Conservation (phyloP, 2,329 filamentous ascomycete species). For the Hysterium pulicare region DNA sequence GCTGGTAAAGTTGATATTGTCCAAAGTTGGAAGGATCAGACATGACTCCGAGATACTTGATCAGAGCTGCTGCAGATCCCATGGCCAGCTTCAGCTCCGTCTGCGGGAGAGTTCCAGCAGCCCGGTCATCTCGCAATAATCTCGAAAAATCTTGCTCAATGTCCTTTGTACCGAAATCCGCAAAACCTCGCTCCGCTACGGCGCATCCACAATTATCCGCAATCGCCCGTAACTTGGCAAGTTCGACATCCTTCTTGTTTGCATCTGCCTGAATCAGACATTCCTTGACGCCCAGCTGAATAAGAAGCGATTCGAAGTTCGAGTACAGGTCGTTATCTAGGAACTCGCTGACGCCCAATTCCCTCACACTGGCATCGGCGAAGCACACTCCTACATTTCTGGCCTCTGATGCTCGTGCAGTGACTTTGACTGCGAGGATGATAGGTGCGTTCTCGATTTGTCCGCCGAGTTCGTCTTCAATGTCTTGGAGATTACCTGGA, state of each 20-base stretch:
- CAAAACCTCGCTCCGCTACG: slow-evolving; percentile 71
- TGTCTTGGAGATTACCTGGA: slow-evolving; percentile 91
- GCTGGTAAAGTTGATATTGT: slow-evolving; percentile 95
- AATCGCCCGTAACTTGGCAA: slow-evolving; percentile 82
- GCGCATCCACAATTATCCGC: slow-evolving; percentile 91
- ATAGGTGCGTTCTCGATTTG: slow-evolving; percentile 88
- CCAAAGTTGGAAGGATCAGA: slow-evolving; percentile 94
- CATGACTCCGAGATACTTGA: slow-evolving; percentile 89
- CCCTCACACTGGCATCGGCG: slow-evolving; percentile 91
- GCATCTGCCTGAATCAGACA: slow-evolving; percentile 81
- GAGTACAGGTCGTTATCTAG: slow-evolving; percentile 98
- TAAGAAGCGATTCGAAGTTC: slow-evolving; percentile 93
- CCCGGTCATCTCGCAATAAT: slow-evolving; percentile 80
- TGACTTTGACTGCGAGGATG: slow-evolving; percentile 91
- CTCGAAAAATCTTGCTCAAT: slow-evolving; percentile 93
- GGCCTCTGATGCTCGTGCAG: slow-evolving; percentile 79
- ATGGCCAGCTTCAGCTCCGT: slow-evolving; percentile 94
- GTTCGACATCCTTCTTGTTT: slow-evolving; percentile 78
- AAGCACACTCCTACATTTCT: slow-evolving; percentile 93
- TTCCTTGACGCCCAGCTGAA: slow-evolving; percentile 93
- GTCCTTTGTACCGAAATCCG: slow-evolving; percentile 83
- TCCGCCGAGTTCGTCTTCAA: slow-evolving; percentile 89
- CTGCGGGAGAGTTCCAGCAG: slow-evolving; percentile 74
- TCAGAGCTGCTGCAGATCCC: slow-evolving; percentile 87
- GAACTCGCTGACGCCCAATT: slow-evolving; percentile 95